Base-by-base conservation (phyloP, 495 filamentous ascomycete genomes). In the Penicillium bovifimosum region DNA sequence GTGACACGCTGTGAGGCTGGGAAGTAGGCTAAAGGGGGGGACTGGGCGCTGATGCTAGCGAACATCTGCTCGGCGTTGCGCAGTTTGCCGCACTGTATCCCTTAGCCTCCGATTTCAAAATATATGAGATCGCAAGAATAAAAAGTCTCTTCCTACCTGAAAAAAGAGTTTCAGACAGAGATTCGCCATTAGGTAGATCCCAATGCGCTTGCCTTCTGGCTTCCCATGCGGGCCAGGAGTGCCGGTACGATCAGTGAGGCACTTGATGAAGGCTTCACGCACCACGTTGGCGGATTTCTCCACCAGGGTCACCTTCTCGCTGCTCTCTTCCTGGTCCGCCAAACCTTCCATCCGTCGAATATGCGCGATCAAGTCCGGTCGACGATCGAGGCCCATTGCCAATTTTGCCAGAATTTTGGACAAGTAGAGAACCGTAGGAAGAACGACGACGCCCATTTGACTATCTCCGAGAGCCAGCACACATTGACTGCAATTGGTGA, bases 121-220 rank as follows among this genome's bases (percentile, higher is more conserved):
- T 16, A 8, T 6, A 1, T 36, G 34, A 1, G 34, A 36, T 16
- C 18, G 9, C 20, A 54, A 16, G 55, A 48, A 16, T 27, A 2
- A 34, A 26, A n/a, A 14, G 16, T 10, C 13, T 34, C 45, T 16
- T 16, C 68, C 39, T 72, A 87, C 86, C 67, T 88, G 86, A 60
- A 96, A 95, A 9, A 96, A 79, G 1, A 97, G 77, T 67, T 92
- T 95, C 26, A 97, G 69, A 16, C 91, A 90, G 27, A 96, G 73
- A 58, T 97, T 97, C 7, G 91, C 92, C 70, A 95, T 90, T 7
- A 85, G 76, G 62, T 96, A 95, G 38, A 96, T 91, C 0, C 88
- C 91, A 13, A 85, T 72, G 57, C 92, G 88, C 66, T 90, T 95
- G 34, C 91, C 89, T 53, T 88, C 83, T 6, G 88, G 87, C 58